phyloP scores from a whole-genome alignment of 1,284 basidiomycete species.

The Malassezia psittaci region DNA sequence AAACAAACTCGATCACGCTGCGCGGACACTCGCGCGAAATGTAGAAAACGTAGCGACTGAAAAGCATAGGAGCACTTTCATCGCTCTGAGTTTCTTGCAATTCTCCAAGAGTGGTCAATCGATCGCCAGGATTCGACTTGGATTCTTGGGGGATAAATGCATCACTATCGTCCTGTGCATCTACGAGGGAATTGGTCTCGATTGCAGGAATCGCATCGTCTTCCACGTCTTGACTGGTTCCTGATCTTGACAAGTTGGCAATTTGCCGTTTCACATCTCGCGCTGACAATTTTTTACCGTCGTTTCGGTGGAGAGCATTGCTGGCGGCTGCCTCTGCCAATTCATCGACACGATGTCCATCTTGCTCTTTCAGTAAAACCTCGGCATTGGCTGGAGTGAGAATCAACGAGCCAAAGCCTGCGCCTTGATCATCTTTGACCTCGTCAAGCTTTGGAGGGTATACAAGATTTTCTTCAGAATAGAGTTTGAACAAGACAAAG shows the following conservation, averaged over 20 bases:
- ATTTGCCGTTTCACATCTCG: constrained; percentile 53
- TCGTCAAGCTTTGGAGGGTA: constrained; percentile 87
- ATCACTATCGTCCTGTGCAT: constrained; percentile 13
- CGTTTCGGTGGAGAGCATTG: constrained; percentile 23
- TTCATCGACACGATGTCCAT: constrained; percentile 7
- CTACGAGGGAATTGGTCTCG: constrained; percentile 17
- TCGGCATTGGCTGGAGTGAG: constrained; percentile 56
- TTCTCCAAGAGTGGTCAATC: constrained; percentile 69
- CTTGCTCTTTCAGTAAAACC: constrained; percentile 17
- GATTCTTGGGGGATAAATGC: constrained; percentile 52
- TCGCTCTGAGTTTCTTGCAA: constrained; percentile 34
- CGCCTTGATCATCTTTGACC: constrained; percentile 69
- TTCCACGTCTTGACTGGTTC: constrained; percentile 18
- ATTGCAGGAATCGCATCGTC: constrained; percentile 22
- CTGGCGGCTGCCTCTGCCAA: constrained; percentile 17
- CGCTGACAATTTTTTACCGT: constrained; percentile 50
- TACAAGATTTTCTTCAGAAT: constrained; percentile 80
- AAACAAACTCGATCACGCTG: constrained; percentile 84
- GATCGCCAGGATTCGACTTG: constrained; percentile 54
- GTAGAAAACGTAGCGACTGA: constrained; percentile 82
- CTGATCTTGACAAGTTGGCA: constrained; percentile 28
- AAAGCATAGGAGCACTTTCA: constrained; percentile 52
- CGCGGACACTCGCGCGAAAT: constrained; percentile 88
- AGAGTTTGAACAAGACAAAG: constrained; percentile 94
- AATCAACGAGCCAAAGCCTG: constrained; percentile 74